Conservation (phyloP, 1,284 basidiomycete genomes). For the Moniliophthora roreri region DNA sequence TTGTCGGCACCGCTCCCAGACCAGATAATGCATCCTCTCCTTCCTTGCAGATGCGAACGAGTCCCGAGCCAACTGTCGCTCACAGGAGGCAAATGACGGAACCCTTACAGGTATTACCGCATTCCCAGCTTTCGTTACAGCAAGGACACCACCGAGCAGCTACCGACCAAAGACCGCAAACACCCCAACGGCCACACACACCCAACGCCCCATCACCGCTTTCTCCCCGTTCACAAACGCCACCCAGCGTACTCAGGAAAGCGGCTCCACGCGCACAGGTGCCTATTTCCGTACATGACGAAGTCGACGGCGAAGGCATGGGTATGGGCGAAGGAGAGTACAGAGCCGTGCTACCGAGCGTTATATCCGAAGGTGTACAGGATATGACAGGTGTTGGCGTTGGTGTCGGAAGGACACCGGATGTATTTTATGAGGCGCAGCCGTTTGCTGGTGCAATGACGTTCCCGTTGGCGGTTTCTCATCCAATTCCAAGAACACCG, state of each 20-base stretch:
- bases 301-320: conserved; percentile 29
- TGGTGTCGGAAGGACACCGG: conserved; percentile 1
- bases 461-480: too few relatives aligned
- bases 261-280: conserved; percentile 59
- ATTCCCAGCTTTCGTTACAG: too few relatives aligned
- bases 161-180: too few relatives aligned
- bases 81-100: conserved; percentile 33
- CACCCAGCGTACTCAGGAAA: conserved; percentile 44
- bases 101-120: too few relatives aligned
- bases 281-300: conserved; percentile 55
- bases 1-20: conserved; percentile 52
- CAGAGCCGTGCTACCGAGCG: conserved; percentile 49
- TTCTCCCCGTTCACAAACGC: not conserved
- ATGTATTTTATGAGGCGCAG: too few relatives aligned
- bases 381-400: conserved; percentile 68
- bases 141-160: too few relatives aligned
- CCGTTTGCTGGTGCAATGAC: too few relatives aligned
- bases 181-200: too few relatives aligned
- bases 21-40: conserved; percentile 33
- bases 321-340: conserved; percentile 22
- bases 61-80: conserved; percentile 23
- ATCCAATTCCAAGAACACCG: too few relatives aligned
- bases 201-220: too few relatives aligned
- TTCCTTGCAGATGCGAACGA: conserved; percentile 29
- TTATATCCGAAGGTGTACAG: conserved; percentile 46